These are phyloP conservation scores for Cyberlindnera nakhonratchasimensis DNA, from an alignment of 805 yeast genomes.

Conservation along the genomic window DNA sequence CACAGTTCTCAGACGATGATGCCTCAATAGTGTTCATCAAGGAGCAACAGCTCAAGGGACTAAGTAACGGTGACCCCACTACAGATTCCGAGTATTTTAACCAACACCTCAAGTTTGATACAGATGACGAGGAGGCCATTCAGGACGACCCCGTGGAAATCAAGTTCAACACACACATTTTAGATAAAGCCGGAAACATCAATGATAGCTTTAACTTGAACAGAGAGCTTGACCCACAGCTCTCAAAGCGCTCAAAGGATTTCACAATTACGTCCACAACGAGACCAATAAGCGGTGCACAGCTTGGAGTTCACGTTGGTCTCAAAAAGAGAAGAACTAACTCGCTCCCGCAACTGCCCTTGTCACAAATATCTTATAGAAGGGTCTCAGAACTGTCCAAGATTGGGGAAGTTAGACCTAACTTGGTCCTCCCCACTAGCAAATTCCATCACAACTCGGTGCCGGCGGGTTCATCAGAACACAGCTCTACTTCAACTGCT, in stretches of 20 bases:
- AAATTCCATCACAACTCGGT: constrained; percentile 1
- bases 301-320: constrained; percentile 25
- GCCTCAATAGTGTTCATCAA: constrained; percentile 17
- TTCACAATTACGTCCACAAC: too few relatives aligned
- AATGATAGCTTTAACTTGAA: constrained; percentile 18
- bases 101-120: constrained; percentile 12
- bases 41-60: constrained; percentile 10
- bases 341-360: constrained; percentile 52
- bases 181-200: constrained; percentile 5
- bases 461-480: constrained; percentile 7
- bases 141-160: background rate
- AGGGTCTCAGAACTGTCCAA: constrained; percentile 35
- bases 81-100: constrained; percentile 15
- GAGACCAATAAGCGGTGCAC: too few relatives aligned
- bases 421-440: constrained; percentile 20
- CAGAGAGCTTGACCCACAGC: constrained; percentile 6
- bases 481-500: constrained; percentile 9
- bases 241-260: constrained; percentile 2
- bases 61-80: constrained; percentile 1
- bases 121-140: constrained; percentile 15
- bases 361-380: constrained; percentile 42
- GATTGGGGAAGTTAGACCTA: constrained; percentile 41
- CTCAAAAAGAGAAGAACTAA: constrained; percentile 46
- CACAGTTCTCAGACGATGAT: constrained; percentile 12
- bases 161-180: constrained; percentile 9